Base-by-base conservation (phyloP, 2,329 filamentous ascomycete genomes). In the Alternaria solani region DNA sequence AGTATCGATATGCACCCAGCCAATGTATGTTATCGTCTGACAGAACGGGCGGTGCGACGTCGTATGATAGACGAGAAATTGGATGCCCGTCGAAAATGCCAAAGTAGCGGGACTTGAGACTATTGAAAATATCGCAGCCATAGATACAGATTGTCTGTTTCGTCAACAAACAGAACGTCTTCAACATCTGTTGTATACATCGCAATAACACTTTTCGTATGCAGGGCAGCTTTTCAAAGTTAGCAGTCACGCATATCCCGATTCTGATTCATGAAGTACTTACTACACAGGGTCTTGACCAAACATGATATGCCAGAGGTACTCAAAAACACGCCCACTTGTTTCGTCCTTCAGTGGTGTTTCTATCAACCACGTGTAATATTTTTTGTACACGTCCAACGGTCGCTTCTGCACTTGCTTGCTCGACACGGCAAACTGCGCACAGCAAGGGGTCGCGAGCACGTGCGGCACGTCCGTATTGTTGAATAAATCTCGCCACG, bases 401-500 rank as follows among this genome's bases (percentile, higher is more conserved):
- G 67, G 51, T 32, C 70, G 57, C 55, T 68, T 62, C 47, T 60
- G 57, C 8, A 79, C 64, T 57, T 77, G 71, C 26, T 65, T 61
- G 18, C 63, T 64, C n/a, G 66, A 71, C 9, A 79, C 77, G 5
- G 77, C 77, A 58, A 79, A 79, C 38, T 79, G 72, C 11, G 74
- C 72, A 64, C 76, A 85, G 65, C 83, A 86, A 14, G 80, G 78
- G 2, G 79, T 78, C 1, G 79, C 83, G 6, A 86, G 77, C 20
- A 64, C 34, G 1, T 57, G 48, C 34, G 67, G 67, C 30, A 66
- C 63, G 42, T 66, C 41, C 5, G 44, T 57, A 2, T 62, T 57
- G 12, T 56, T 61, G 36, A 66, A 62, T 18, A 70, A 60, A 14
- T 69, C 51, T 4, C 47, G 39, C 70, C 68, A 72, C 23, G 66